A percentile compares a stretch with the other conserved stretches of the same genome.
Evolutionary conservation across 768 basidiomycete genomes (phyloP).

Genomic region (Tylopilus cervinicoccineus): DNA sequence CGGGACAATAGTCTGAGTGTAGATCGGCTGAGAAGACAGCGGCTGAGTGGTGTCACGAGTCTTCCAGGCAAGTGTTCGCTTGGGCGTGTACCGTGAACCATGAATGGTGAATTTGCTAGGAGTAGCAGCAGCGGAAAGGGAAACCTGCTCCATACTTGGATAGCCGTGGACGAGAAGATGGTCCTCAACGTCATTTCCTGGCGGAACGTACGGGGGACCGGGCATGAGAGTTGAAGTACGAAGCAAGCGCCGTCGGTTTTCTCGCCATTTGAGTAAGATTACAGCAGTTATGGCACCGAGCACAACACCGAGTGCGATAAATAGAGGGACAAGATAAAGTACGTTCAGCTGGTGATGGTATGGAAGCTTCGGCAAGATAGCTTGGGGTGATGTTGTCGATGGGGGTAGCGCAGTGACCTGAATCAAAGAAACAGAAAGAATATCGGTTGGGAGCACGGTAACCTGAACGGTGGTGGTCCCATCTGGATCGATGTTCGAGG

Average conservation of each 20-base stretch:
- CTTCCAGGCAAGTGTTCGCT: constrained; percentile 11
- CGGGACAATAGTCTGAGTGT: constrained; percentile 17
- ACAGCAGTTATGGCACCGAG: constrained; percentile 17
- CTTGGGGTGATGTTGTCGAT: constrained; percentile 10
- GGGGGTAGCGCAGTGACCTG: constrained; percentile 35
- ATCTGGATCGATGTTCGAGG: neutral
- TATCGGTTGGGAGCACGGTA: constrained; percentile 5
- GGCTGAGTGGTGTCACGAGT: neutral
- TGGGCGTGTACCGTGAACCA: constrained; percentile 23
- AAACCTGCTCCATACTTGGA: constrained; percentile 28
- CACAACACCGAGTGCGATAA: constrained; percentile 22
- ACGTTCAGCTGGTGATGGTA: constrained; percentile 23
- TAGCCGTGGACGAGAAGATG: constrained; percentile 9
- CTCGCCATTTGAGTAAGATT: constrained; percentile 13
- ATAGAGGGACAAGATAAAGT: constrained; percentile 26
- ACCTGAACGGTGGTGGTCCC: neutral
- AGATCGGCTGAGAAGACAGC: neutral
- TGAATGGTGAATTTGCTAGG: constrained; percentile 31
- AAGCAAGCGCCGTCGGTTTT: neutral
- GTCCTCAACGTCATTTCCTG: constrained; percentile 16
- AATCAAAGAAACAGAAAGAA: constrained; percentile 21
- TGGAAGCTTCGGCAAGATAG: constrained; percentile 15
- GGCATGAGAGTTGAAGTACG: constrained; percentile 19
- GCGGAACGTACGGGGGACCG: constrained; percentile 25
- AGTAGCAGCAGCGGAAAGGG: constrained; percentile 21